Conservation (phyloP, 257 asterid genomes). For the Gentiana macrophylla region DNA sequence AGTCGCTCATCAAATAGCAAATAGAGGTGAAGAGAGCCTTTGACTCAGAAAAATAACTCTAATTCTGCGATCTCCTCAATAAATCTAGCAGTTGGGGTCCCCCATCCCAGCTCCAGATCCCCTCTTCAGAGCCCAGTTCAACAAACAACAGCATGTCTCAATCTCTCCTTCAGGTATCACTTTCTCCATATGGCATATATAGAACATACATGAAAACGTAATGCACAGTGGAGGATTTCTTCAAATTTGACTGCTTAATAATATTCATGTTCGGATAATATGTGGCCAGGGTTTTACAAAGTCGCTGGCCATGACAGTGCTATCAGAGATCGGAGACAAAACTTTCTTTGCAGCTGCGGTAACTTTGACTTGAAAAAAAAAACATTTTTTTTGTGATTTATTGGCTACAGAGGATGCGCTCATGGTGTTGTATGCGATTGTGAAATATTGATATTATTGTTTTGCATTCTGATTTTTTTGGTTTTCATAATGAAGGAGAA, state of each 20-base stretch:
- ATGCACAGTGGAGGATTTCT: neutral
- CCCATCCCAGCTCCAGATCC: neutral
- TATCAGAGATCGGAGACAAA: constrained; percentile 93
- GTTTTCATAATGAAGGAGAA: neutral
- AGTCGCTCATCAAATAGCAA: too few species aligned
- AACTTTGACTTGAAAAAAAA: constrained; percentile 10
- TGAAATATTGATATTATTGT: too few species aligned
- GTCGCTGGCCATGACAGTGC: constrained; percentile 89
- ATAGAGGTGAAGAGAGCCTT: too few species aligned
- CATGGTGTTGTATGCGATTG: too few species aligned
- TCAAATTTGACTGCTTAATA: neutral
- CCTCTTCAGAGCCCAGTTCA: neutral
- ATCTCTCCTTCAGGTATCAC: constrained; percentile 29
- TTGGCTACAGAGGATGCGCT: too few species aligned
- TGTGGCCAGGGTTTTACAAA: constrained; percentile 64
- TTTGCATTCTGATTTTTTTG: too few species aligned
- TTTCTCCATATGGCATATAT: neutral
- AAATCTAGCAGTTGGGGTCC: constrained; percentile 1
- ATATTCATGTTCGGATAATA: constrained; percentile 8
- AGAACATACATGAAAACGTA: neutral
- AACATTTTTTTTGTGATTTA: neutral
- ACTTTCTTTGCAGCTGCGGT: constrained; percentile 96
- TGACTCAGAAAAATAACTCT: too few species aligned
- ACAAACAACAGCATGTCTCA: constrained; percentile 15
- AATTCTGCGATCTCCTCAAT: neutral